These are phyloP conservation scores for Phylloporus scabripes DNA, from an alignment of 768 basidiomycete genomes.

Conservation along the genomic window DNA sequence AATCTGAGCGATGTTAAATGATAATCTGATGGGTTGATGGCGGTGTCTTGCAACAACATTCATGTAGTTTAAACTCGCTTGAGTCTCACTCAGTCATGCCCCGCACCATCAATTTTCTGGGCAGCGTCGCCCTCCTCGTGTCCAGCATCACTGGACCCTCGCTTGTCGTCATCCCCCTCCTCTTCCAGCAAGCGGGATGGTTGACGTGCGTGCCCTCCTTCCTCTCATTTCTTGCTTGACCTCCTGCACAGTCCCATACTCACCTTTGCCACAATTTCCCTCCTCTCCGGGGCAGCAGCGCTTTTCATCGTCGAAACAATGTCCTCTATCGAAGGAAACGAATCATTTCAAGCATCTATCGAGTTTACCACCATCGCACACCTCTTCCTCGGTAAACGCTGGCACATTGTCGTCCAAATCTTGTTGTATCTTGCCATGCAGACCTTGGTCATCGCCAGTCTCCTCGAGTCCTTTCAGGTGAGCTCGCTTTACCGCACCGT, in stretches of 20 bases:
- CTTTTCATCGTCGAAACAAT: conserved; percentile 20
- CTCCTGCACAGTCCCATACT: conserved; percentile 11
- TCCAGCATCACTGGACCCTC: conserved; percentile 23
- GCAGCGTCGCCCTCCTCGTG: conserved; percentile 24
- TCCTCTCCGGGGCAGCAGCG: conserved; percentile 17
- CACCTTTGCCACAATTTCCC: conserved; percentile 13
- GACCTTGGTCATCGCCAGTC: conserved; percentile 19
- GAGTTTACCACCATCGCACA: conserved; percentile 25
- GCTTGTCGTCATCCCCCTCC: conserved; percentile 16
- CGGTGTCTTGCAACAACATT: too few relatives aligned
- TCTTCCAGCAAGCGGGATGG: conserved; percentile 26
- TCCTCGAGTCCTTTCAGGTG: conserved; percentile 24
- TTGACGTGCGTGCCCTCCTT: conserved; percentile 14
- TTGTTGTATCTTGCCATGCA: conserved; percentile 20
- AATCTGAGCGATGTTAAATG: conserved; percentile 37
- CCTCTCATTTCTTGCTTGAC: neutral
- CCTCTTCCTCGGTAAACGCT: conserved; percentile 22
- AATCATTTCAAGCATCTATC: conserved; percentile 18
- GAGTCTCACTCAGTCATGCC: conserved; percentile 7
- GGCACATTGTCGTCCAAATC: conserved; percentile 18
- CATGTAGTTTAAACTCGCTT: neutral
- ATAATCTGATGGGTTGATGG: too few relatives aligned
- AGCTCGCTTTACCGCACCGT: neutral
- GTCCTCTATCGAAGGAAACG: conserved; percentile 25
- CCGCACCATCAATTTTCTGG: conserved; percentile 18